Evolutionary conservation across 768 basidiomycete genomes (phyloP), one percentile per base, ranked within the genome.

Genomic region (Amylocystis lapponica): DNA sequence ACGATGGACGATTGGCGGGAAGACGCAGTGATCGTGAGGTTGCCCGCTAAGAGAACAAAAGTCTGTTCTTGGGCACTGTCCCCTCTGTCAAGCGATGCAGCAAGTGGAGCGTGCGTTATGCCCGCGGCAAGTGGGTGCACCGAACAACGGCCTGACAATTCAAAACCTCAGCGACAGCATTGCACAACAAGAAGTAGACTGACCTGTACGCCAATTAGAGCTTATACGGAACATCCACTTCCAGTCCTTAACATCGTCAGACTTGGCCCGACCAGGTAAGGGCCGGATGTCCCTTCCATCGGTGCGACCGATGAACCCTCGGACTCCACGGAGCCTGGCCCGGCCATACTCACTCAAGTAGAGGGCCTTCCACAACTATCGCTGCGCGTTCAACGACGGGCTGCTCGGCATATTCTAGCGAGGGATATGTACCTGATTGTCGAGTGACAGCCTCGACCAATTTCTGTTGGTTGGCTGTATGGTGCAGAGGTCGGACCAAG

Each of bases 141-240:
- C 19, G 64, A 54, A 56, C 85, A 88, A 14, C 83, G 83, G 49
- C 86, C 85, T 89, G 39, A 10, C 20, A 21, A 42, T 14, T 12
- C n/a, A 23, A 27, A 41, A 13, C 8, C 17, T 31, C 39, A 31
- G 14, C 10, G 40, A 25, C 22, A 22, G 22, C 16, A 5, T 14
- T 4, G 23, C 26, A 44, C 26, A 26, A 46, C 27, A 55, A 43
- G n/a, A n/a, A 29, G 32, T 34, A 40, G 34, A 57, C 71, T 51
- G 54, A 88, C 87, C 87, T 63, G 66, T 83, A 59, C 74, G 75
- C 87, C 87, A 90, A 52, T 89, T 89, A 13, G 79, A 79, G 52
- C 83, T 86, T 49, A 88, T 83, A 43, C 84, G 74, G 61, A 87
- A 89, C 86, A 89, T 87, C 76, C 78, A 84, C 61, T 86, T 88